Percentiles rank a stretch among this genome's conserved stretches.
These are phyloP conservation scores for Oryza brachyantha DNA, from an alignment of 176 grass and related monocot species.

Conservation along the genomic window DNA sequence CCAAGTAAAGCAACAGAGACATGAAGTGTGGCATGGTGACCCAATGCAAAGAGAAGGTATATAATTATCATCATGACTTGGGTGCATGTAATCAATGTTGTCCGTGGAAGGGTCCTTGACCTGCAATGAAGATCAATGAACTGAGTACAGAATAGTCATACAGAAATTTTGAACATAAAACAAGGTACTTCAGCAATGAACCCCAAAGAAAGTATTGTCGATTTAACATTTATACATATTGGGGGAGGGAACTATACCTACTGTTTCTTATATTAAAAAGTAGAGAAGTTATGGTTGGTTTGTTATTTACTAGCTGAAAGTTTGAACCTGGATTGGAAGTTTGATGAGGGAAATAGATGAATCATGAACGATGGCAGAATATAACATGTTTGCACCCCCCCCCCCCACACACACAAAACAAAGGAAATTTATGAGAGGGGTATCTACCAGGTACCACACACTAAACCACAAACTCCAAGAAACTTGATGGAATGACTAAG, in stretches of 20 bases:
- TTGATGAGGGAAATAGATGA: not conserved
- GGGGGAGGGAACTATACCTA: not conserved
- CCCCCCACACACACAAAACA: too few relatives aligned
- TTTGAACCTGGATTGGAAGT: not conserved
- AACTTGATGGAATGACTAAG: not conserved
- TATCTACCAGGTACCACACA: not conserved
- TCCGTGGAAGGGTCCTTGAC: conserved; percentile 70
- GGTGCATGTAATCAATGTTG: conserved; percentile 51
- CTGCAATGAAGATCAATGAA: conserved; percentile 44
- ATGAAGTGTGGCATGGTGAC: conserved; percentile 44
- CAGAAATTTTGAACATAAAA: not conserved
- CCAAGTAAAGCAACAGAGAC: conserved; percentile 55
- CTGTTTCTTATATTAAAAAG: not conserved
- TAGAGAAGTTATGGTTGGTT: not conserved
- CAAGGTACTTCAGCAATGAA: not conserved
- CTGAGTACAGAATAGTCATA: not conserved
- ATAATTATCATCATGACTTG: conserved; percentile 83
- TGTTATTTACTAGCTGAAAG: not conserved
- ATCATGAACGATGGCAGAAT: not conserved
- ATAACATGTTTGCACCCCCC: not conserved
- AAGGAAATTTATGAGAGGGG: not conserved
- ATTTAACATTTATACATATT: not conserved
- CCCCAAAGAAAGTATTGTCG: not conserved
- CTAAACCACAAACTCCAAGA: not conserved
- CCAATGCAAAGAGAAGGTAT: conserved; percentile 74